These are phyloP conservation scores for Dissophora globulifera DNA, from an alignment of 192 early-diverging fungal genomes.

Conservation along the genomic window DNA sequence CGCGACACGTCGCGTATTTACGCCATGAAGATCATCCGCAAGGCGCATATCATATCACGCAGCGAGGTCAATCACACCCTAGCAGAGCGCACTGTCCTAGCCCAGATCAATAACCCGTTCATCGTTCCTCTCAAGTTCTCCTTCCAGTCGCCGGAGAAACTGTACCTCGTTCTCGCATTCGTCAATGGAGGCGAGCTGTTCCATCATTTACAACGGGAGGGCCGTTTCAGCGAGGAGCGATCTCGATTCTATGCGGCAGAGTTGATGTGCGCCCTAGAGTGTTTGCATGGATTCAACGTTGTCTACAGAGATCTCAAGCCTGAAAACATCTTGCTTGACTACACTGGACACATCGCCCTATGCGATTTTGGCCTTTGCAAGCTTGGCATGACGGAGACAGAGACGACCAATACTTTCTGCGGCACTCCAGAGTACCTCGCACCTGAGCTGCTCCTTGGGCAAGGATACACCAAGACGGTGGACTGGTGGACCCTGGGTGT, in stretches of 20 bases:
- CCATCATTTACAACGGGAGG: conserved; percentile 91
- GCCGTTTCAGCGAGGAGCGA: conserved; percentile 86
- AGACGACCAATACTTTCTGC: conserved; percentile 94
- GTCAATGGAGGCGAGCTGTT: conserved; percentile 98
- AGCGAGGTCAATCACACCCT: conserved; percentile 96
- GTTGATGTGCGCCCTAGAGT: conserved; percentile 90
- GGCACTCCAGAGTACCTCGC: conserved; percentile 99
- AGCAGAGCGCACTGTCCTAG: conserved; percentile 91
- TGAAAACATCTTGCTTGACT: conserved; percentile 95
- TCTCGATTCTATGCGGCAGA: conserved; percentile 96
- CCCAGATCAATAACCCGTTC: conserved; percentile 91
- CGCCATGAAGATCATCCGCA: conserved; percentile 96
- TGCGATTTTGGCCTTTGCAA: conserved; percentile 97
- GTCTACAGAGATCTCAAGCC: conserved; percentile 93
- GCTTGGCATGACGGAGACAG: conserved; percentile 93
- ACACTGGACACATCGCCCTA: conserved; percentile 91
- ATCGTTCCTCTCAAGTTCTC: conserved; percentile 94
- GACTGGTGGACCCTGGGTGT: conserved; percentile 99
- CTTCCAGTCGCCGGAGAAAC: conserved; percentile 94
- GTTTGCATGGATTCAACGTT: conserved; percentile 90
- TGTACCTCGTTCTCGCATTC: conserved; percentile 96
- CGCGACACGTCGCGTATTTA: conserved; percentile 93
- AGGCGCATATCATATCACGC: conserved; percentile 93
- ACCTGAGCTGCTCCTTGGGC: conserved; percentile 86
- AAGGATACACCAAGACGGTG: conserved; percentile 90